Evolutionary conservation across 2,329 filamentous ascomycete species (phyloP).

Genomic region (Calonectria honghensis): DNA sequence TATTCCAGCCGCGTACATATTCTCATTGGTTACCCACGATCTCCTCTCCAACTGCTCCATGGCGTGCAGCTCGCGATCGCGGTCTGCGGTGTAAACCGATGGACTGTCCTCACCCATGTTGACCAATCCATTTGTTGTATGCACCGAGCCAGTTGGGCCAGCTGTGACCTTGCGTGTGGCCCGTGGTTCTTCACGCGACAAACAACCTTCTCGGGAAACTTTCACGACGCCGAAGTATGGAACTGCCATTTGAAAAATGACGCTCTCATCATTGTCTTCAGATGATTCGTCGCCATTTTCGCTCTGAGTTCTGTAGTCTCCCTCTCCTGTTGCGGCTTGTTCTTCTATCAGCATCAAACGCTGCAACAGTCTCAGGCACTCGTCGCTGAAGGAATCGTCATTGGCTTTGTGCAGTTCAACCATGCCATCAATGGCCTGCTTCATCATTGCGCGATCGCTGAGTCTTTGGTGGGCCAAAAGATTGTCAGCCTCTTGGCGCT

Average conservation of each 20-base stretch:
- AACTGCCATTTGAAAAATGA: constrained; percentile 4
- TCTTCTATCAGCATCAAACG: constrained; percentile 6
- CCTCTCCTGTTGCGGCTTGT: background rate
- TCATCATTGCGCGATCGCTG: constrained; percentile 31
- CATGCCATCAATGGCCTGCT: constrained; percentile 32
- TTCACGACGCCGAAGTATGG: background rate
- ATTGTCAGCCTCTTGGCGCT: background rate
- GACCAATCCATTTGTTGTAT: background rate
- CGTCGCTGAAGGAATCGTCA: constrained; percentile 8
- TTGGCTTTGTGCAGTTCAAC: background rate
- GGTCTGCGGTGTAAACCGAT: background rate
- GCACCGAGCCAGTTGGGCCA: background rate
- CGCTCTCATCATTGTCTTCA: background rate
- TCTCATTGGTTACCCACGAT: background rate
- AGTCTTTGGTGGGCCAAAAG: constrained; percentile 28
- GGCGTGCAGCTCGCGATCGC: background rate
- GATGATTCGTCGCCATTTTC: background rate
- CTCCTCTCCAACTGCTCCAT: background rate
- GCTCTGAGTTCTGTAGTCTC: background rate
- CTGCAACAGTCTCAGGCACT: background rate
- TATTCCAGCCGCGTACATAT: background rate
- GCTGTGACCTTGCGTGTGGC: background rate
- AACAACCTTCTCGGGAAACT: background rate
- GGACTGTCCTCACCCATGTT: constrained; percentile 1
- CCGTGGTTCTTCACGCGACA: background rate